Percentiles rank a stretch among this genome's conserved stretches.
These are phyloP conservation scores for Russula sp. DNA, from an alignment of 768 basidiomycete genomes.

Conservation along the genomic window DNA sequence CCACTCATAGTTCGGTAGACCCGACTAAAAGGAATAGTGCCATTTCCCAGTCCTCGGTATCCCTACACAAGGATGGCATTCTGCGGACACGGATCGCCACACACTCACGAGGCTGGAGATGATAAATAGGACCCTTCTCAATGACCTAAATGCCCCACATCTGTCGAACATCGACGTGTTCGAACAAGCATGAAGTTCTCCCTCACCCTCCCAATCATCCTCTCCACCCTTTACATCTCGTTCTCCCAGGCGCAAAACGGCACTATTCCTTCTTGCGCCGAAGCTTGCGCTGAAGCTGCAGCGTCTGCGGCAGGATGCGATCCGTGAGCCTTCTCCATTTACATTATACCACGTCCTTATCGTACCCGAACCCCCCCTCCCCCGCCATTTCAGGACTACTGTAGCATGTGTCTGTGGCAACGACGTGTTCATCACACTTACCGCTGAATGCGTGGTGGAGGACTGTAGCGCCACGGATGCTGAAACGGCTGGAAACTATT, in stretches of 20 bases:
- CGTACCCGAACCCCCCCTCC: not conserved
- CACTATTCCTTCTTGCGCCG: not conserved
- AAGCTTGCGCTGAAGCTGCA: not conserved
- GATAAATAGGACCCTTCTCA: constrained; percentile 10
- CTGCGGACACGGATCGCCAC: not conserved
- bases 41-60: not conserved
- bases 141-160: not conserved
- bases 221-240: constrained; percentile 1
- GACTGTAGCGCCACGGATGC: no score
- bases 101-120: not conserved
- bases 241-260: not conserved
- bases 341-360: no score
- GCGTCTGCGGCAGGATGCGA: not conserved
- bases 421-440: not conserved
- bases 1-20: no score
- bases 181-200: not conserved
- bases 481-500: no score
- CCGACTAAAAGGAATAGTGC: not conserved
- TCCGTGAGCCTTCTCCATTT: not conserved
- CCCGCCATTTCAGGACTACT: not conserved
- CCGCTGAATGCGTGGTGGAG: no score
- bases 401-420: not conserved
- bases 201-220: not conserved
- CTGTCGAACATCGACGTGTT: not conserved
- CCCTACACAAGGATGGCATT: not conserved